Evolutionary conservation across 2,329 filamentous ascomycete genomes (phyloP), one percentile per base, ranked within the genome.

Genomic region (Fonsecaea pedrosoi): DNA sequence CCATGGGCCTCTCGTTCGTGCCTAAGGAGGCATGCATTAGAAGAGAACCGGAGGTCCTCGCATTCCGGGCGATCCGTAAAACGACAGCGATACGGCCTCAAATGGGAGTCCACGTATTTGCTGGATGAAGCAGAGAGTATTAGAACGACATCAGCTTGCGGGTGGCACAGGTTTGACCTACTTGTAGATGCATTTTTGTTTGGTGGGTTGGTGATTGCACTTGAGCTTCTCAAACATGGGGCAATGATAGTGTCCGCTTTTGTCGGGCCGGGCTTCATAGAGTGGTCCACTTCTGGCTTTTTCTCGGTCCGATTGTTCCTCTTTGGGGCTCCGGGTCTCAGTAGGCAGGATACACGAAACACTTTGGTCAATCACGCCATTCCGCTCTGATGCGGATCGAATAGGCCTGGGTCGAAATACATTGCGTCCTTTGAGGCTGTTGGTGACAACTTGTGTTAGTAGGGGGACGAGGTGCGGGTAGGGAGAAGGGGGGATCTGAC

Each of bases 171-270:
- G 56, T 62, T 58, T 25, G 30, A 82, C 92, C 87, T 90, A 96
- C 94, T 97, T 94, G 78, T 97, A 98, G 82, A 97, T 96, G 89
- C 94, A 97, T 87, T 97, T 97, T 74, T 98, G 91, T 83, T 96
- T 95, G 76, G 96, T 95, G 48, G 94, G 88, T 82, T 92, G 91
- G 87, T 97, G 94, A 79, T 87, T 91, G 86, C 94, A 98, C 75
- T 89, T 84, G 59, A 86, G 82, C 65, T 84, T 82, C 62, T 73
- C 74, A 78, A 90, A 89, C 84, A 90, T 95, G 5, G 94, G 94
- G 84, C 94, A 98, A 82, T 96, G 92, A 82, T 95, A 98, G 66
- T 96, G 87, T 76, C 92, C 93, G 79, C 97, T 92, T 54, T 70
- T 66, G 48, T 72, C 69, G 30, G 69, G 60, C 56, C 64, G 68